Conservation (phyloP, 1,284 basidiomycete species). For the Cryptococcus deneoformans region DNA sequence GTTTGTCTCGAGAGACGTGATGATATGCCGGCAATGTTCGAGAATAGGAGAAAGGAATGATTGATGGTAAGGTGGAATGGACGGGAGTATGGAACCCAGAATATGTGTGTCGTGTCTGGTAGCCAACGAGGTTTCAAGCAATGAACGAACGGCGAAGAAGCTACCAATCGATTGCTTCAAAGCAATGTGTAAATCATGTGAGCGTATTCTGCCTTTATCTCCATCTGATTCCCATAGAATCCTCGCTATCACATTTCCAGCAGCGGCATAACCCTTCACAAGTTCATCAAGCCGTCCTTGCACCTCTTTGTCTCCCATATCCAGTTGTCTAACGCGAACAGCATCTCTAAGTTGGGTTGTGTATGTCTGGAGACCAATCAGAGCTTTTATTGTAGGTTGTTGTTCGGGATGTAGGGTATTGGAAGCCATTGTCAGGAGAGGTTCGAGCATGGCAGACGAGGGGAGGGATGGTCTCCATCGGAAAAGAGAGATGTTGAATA, state of each 20-base stretch:
- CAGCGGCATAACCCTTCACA: slow-evolving; percentile 5
- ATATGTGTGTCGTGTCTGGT: slow-evolving; percentile 12
- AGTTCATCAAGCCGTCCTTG: background rate
- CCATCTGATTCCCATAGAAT: background rate
- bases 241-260: slow-evolving; percentile 3
- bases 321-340: background rate
- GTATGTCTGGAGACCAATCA: slow-evolving; percentile 10
- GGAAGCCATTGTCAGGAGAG: background rate
- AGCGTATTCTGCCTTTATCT: background rate
- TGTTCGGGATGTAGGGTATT: background rate
- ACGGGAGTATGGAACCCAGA: slow-evolving; percentile 17
- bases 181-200: slow-evolving; percentile 1
- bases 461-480: slow-evolving; percentile 4
- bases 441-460: background rate
- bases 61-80: slow-evolving; percentile 1
- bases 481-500: slow-evolving; percentile 15
- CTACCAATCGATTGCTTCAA: slow-evolving; percentile 12
- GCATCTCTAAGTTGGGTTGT: slow-evolving; percentile 11
- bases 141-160: slow-evolving; percentile 7
- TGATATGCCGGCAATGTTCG: slow-evolving; percentile 6
- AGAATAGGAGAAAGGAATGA: slow-evolving; percentile 15
- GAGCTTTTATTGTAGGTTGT: background rate
- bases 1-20: slow-evolving; percentile 12
- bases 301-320: background rate
- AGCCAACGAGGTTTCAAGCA: background rate